These are phyloP conservation scores for Kuraishia ogatae DNA, from an alignment of 805 yeast species.

Conservation along the genomic window DNA sequence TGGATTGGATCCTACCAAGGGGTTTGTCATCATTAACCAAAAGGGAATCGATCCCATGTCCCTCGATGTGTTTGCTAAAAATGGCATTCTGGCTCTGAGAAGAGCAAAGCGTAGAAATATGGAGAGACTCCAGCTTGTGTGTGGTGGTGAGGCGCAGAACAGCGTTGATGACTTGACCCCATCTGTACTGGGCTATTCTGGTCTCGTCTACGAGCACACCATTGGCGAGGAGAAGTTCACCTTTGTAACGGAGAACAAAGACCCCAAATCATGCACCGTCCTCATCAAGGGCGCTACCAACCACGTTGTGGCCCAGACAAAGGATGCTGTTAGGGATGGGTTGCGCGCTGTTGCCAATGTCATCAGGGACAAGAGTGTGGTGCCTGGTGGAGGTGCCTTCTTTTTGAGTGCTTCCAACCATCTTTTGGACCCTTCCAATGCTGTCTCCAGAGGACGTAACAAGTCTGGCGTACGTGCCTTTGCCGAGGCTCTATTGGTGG, in stretches of 20 bases:
- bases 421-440: constrained; percentile 42
- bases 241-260: constrained; percentile 80
- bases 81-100: constrained; percentile 88
- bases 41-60: constrained; percentile 99
- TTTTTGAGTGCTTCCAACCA: constrained; percentile 75
- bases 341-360: constrained; percentile 91
- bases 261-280: constrained; percentile 88
- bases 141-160: constrained; percentile 97
- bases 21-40: constrained; percentile 93
- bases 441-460: constrained; percentile 68
- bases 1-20: constrained; percentile 58
- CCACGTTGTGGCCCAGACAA: constrained; percentile 83
- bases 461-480: constrained; percentile 90
- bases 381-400: constrained; percentile 98
- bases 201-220: constrained; percentile 83
- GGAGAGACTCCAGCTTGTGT: constrained; percentile 94
- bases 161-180: constrained; percentile 89
- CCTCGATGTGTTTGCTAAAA: constrained; percentile 84
- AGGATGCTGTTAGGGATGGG: constrained; percentile 97
- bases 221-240: constrained; percentile 98
- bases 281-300: constrained; percentile 90
- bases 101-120: constrained; percentile 98
- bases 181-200: constrained; percentile 76
- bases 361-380: constrained; percentile 70
- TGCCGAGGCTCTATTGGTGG: constrained; percentile 81